phyloP scores from a whole-genome alignment of 2,329 filamentous ascomycete species.

The Botryotinia narcissicola region DNA sequence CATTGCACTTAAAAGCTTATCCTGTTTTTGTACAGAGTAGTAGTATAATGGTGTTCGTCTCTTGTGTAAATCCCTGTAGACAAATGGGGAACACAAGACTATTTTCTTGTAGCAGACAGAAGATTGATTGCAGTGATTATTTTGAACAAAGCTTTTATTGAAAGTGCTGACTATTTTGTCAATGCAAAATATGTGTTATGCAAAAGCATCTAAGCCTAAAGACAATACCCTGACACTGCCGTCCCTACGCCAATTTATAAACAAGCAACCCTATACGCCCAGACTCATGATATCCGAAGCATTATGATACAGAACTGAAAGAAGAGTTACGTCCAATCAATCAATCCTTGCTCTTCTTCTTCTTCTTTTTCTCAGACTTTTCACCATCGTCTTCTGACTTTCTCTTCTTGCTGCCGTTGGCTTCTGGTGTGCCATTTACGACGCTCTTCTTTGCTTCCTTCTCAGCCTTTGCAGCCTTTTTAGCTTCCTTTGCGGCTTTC shows the following conservation, averaged over 20 bases:
- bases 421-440: slow-evolving; percentile 44
- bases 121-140: background rate
- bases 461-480: slow-evolving; percentile 66
- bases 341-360: slow-evolving; percentile 48
- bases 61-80: background rate
- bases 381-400: slow-evolving; percentile 60
- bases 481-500: slow-evolving; percentile 26
- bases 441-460: slow-evolving; percentile 68
- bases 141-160: slow-evolving; percentile 16
- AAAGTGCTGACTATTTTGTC: slow-evolving; percentile 10
- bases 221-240: slow-evolving; percentile 20
- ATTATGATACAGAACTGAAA: slow-evolving; percentile 26
- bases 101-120: background rate
- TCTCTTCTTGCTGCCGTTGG: slow-evolving; percentile 65
- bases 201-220: slow-evolving; percentile 22
- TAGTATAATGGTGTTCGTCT: background rate
- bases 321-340: slow-evolving; percentile 16
- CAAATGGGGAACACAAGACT: background rate
- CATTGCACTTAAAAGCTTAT: background rate
- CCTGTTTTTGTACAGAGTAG: background rate
- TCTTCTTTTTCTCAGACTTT: slow-evolving; percentile 57
- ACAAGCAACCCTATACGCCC: slow-evolving; percentile 22
- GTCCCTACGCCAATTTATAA: slow-evolving; percentile 21
- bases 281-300: slow-evolving; percentile 22
- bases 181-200: slow-evolving; percentile 20